These are phyloP conservation scores for Brassica hybrid DNA, from an alignment of 441 rosid genomes.

Conservation along the genomic window DNA sequence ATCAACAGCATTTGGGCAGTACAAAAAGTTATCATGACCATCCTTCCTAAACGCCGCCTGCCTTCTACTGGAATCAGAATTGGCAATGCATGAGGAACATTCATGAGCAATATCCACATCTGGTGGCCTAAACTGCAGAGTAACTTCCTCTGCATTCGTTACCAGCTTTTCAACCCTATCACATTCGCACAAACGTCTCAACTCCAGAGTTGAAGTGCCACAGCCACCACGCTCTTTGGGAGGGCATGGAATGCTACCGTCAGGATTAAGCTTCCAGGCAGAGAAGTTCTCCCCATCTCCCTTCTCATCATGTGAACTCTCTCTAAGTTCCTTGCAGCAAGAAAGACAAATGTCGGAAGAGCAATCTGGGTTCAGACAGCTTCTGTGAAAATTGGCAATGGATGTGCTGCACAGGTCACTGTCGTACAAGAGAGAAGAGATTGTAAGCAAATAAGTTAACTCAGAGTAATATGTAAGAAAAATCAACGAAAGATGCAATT, in stretches of 20 bases:
- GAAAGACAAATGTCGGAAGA: slow-evolving; percentile 75
- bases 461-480: not conserved
- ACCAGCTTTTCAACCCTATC: slow-evolving; percentile 60
- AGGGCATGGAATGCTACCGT: slow-evolving; percentile 75
- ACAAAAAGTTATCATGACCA: slow-evolving; percentile 66
- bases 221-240: slow-evolving; percentile 78
- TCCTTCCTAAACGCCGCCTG: slow-evolving; percentile 67
- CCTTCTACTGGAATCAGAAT: slow-evolving; percentile 34
- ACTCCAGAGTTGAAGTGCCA: slow-evolving; percentile 64
- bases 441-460: not conserved
- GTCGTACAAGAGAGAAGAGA: slow-evolving; percentile 25
- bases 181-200: slow-evolving; percentile 60
- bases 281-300: slow-evolving; percentile 4
- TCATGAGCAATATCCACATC: slow-evolving; percentile 30
- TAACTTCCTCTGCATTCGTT: slow-evolving; percentile 45
- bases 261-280: slow-evolving; percentile 56
- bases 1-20: slow-evolving; percentile 56
- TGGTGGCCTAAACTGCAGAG: slow-evolving; percentile 36
- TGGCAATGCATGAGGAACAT: slow-evolving; percentile 26
- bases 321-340: slow-evolving; percentile 80
- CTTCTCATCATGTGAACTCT: not conserved
- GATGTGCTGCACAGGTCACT: slow-evolving; percentile 96
- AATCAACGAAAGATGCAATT: not conserved
- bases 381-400: slow-evolving; percentile 73
- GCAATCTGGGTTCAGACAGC: slow-evolving; percentile 66